Evolutionary conservation across 169 alveolate species (phyloP), one percentile per base, ranked within the genome.

Genomic region (Plasmodium malariae): DNA sequence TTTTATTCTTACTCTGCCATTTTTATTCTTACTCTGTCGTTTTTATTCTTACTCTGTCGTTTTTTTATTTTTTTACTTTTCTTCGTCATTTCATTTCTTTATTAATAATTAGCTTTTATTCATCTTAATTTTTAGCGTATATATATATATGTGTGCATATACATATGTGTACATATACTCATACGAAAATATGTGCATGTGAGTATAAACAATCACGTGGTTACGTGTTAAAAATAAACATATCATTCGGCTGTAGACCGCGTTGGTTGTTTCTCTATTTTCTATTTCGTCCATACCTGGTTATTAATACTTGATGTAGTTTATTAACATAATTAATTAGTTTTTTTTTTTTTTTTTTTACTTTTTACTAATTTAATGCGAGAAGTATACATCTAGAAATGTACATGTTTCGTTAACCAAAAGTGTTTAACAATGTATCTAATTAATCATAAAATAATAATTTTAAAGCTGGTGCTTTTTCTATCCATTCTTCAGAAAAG

Each of bases 361-460:
- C 34, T 57, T 0, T 48, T 48, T 14, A 48, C 26, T 68, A 14
- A 26, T 68, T 28, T 26, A 26, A 9, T 36, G 51, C 37, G 54
- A 24, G 14, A 71, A 71, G 24, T 59, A n/a, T 28, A 73, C 45
- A 1, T 43, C 0, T 45, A 55, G 72, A 73, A 73, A 28, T 19
- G 14, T 67, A 67, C 3, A 37, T 17, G 12, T 36, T 55, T 57
- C n/a, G 36, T 54, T 55, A 73, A 54, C 36, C 30, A 57, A 51
- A 24, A 0, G 32, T 73, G 57, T 54, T 36, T 36, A 73, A 73
- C 54, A 57, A 78, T 78, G 89, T 78, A 62, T 65, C 55, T 65
- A 19, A 78, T 40, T 11, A 78, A 62, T 30, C 28, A 30, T 36
- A 78, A 49, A 62, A 48, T 30, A 63, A 34, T 62, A 11, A 45